These are phyloP conservation scores for Apiospora koreana DNA, from an alignment of 2,329 filamentous ascomycete genomes.

Conservation along the genomic window DNA sequence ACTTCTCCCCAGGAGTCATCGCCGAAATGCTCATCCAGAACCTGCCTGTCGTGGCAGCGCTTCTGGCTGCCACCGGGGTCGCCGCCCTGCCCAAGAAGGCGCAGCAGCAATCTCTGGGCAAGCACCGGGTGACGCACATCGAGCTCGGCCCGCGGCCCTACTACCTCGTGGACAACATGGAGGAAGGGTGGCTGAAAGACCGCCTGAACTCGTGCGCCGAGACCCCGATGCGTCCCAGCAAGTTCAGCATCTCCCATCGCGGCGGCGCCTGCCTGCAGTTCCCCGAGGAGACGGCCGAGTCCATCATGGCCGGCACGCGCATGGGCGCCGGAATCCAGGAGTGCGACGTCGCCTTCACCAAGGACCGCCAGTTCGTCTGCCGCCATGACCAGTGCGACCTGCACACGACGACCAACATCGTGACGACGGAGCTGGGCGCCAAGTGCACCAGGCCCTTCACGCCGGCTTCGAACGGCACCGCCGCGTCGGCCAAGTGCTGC, in stretches of 20 bases:
- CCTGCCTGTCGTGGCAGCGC: slow-evolving; percentile 2
- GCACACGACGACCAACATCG: slow-evolving; percentile 69
- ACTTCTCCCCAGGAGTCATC: neutral
- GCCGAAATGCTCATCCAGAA: slow-evolving; percentile 1
- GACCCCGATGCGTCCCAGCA: slow-evolving; percentile 49
- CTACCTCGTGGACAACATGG: slow-evolving; percentile 65
- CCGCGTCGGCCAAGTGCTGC: slow-evolving; percentile 67
- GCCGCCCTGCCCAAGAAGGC: slow-evolving; percentile 19
- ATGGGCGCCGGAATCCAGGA: slow-evolving; percentile 69
- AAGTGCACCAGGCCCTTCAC: slow-evolving; percentile 65
- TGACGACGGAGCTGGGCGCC: slow-evolving; percentile 59
- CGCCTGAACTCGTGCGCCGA: slow-evolving; percentile 59
- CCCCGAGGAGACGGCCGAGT: slow-evolving; percentile 64
- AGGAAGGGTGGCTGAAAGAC: slow-evolving; percentile 58
- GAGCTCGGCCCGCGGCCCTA: slow-evolving; percentile 65
- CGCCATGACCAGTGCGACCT: slow-evolving; percentile 68
- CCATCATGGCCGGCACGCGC: slow-evolving; percentile 61
- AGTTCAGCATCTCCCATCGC: slow-evolving; percentile 63
- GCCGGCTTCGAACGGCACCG: slow-evolving; percentile 50
- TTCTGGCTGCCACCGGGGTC: slow-evolving; percentile 11
- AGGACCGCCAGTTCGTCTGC: slow-evolving; percentile 66
- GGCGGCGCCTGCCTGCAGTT: slow-evolving; percentile 63
- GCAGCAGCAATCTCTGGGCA: neutral
- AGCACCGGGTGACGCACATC: slow-evolving; percentile 45
- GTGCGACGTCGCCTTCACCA: slow-evolving; percentile 69